Evolutionary conservation across 2,329 filamentous ascomycete genomes (phyloP), one percentile per base, ranked within the genome.

Genomic region (Talaromyces sp.): DNA sequence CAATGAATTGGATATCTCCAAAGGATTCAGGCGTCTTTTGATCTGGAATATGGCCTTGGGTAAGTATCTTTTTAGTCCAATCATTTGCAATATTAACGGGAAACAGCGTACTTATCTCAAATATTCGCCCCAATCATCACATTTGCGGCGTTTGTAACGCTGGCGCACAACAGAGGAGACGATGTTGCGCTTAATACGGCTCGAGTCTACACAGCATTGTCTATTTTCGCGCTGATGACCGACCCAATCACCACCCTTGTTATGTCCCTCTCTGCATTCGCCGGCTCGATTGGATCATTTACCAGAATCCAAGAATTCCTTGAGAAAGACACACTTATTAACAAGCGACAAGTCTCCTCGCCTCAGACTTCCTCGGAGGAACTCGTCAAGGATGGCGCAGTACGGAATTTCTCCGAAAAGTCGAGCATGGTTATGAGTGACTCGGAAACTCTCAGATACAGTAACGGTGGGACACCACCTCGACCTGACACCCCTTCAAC

Each of bases 1-100:
- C 15, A 69, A 73, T 19, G 79, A 81, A 59, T 57, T 81, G 30
- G 67, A 70, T 3, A 74, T 78, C 32, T 79, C 77, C 3, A 75
- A 73, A 55, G 69, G 66, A 39, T 80, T 78, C 63, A 69, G 78
- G 60, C 74, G 70, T n/a, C 69, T 79, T 8, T 61, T 78, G 9
- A 73, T 79, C 33, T 77, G 71, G 66, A 77, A 75, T 63, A 75
- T 77, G 71, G 73, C 67, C 8, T 73, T 78, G 53, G 70, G 72
- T 72, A 67, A 61, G 69, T 63, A 59, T 32, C 10, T 17, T 22
- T 56, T 44, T 55, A 15, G 9, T 27, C n/a, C 3, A 11, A 4
- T 47, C 2, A 22, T 10, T 30, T 42, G 3, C 15, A 52, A n/a
- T 56, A 52, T 60, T 65, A 60, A 59, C 39, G 17, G 4, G 33